Base-by-base conservation (phyloP, 192 early-diverging fungal species). In the Chytriomyces sp. region DNA sequence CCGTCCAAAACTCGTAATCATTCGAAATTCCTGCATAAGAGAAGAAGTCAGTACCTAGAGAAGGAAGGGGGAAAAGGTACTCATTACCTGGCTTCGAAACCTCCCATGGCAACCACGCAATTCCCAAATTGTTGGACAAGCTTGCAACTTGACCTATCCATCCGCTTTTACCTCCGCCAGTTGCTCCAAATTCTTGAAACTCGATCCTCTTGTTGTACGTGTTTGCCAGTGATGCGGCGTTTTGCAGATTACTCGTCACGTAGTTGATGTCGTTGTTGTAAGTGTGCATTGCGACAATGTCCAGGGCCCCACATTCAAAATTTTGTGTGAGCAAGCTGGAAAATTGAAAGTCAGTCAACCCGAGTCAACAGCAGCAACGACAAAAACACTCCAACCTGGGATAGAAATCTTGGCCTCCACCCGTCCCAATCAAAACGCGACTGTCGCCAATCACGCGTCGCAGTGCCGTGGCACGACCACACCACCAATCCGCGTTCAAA, bases 1-100 rank as follows among this genome's bases (percentile, higher is more conserved):
- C 64, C 26, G 77, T 75, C 46, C 35, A 64, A 66, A 79, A 79
- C 64, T 79, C 77, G 61, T 73, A 79, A 77, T 79, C 77, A 64
- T 65, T 65, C 8, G 2, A 11, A 7, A 64, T 66, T n/a, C 20
- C 20, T 11, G 53, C 61, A 10, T 6, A 69, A 16, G 69, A 35
- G 35, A 35, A 35, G 35, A n/a, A n/a, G n/a, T n/a, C n/a, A n/a
- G n/a, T n/a, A n/a, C n/a, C n/a, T n/a, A n/a, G n/a, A n/a, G n/a
- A n/a, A n/a, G n/a, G n/a, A n/a, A n/a, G n/a, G n/a, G n/a, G n/a
- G n/a, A n/a, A n/a, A n/a, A n/a, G n/a, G n/a, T n/a, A n/a, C n/a
- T n/a, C n/a, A n/a, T n/a, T n/a, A 35, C 35, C 35, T 35, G 35
- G 35, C 35, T 35, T 35, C 35, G 35, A 72, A 59, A 67, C 59